These are phyloP conservation scores for Coniosporium tulheliwenetii DNA, from an alignment of 2,329 filamentous ascomycete species.

Conservation along the genomic window DNA sequence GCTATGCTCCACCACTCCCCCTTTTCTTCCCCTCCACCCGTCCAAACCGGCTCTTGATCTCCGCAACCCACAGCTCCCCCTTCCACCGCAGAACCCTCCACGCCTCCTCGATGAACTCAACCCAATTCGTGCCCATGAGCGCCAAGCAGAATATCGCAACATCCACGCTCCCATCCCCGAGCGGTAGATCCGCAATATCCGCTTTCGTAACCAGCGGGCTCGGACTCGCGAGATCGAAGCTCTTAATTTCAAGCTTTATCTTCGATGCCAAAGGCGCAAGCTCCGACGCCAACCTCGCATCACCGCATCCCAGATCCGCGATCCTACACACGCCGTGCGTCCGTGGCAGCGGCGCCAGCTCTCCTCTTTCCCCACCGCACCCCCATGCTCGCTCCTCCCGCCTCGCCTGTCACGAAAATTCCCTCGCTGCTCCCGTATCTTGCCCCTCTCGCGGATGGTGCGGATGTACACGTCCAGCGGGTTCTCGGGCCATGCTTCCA, in stretches of 20 bases:
- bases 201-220: conserved; percentile 67
- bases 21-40: conserved; percentile 31
- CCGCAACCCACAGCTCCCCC: conserved; percentile 91
- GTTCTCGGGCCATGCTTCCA: conserved; percentile 92
- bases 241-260: conserved; percentile 59
- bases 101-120: conserved; percentile 90
- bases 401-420: conserved; percentile 5
- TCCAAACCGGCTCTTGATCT: conserved; percentile 88
- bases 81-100: conserved; percentile 84
- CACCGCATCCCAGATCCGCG: conserved; percentile 86
- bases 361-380: conserved; percentile 7
- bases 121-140: conserved; percentile 98
- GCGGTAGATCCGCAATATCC: conserved; percentile 72
- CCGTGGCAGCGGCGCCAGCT: conserved; percentile 46
- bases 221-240: conserved; percentile 74
- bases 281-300: conserved; percentile 62
- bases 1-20: conserved; percentile 45
- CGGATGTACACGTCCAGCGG: conserved; percentile 77
- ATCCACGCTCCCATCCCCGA: conserved; percentile 61
- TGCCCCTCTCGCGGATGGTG: conserved; percentile 53
- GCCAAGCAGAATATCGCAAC: conserved; percentile 90
- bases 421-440: conserved; percentile 24
- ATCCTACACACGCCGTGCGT: conserved; percentile 60
- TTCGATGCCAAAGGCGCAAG: conserved; percentile 43
- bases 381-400: conserved; percentile 9